Evolutionary conservation across 352 stramenopile genomes (phyloP), one percentile per base, ranked within the genome.

Genomic region (Globisporangium canariense): DNA sequence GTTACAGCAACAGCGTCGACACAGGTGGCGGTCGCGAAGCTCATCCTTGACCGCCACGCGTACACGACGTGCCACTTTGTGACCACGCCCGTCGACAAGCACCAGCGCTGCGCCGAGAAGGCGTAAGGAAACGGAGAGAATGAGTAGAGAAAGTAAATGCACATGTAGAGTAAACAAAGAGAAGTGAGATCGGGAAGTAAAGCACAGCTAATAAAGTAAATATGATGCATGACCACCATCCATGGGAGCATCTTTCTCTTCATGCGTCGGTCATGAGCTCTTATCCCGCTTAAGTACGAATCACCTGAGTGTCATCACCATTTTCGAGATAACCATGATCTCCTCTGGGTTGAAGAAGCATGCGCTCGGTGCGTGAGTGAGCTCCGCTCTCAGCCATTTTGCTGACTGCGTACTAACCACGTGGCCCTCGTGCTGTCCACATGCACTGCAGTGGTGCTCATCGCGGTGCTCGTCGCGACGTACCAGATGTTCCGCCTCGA

Each of bases 401-500:
- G 11, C 18, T 34, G 20, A 34, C 11, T 32, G 10, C n/a, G 9
- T 36, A 56, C 28, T 55, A 38, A 20, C 13, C 13, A 22, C 22
- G 40, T n/a, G 14, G 14, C 40, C 22, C 4, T 52, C 7, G 25
- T 28, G 25, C 25, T 28, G 25, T 28, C 2, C 25, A 28, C 25
- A 28, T 14, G 36, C 55, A 22, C 1, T 18, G 22, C 22, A 92
- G 83, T 89, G 63, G 71, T 90, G 50, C 9, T 86, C 25, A 60
- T 89, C 32, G 83, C 81, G 13, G 67, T 90, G 57, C 56, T 88
- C 46, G 66, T 86, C 18, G 78, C 81, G 28, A 77, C 79, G 41
- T 90, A 86, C 58, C 81, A 85, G 16, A 76, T 92, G 45, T 77
- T 73, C 20, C 71, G 70, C 40, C 71, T 92, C 41, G 79, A 89